Evolutionary conservation across 805 yeast species (phyloP).

Genomic region (Metschnikowia noctiluminum): DNA sequence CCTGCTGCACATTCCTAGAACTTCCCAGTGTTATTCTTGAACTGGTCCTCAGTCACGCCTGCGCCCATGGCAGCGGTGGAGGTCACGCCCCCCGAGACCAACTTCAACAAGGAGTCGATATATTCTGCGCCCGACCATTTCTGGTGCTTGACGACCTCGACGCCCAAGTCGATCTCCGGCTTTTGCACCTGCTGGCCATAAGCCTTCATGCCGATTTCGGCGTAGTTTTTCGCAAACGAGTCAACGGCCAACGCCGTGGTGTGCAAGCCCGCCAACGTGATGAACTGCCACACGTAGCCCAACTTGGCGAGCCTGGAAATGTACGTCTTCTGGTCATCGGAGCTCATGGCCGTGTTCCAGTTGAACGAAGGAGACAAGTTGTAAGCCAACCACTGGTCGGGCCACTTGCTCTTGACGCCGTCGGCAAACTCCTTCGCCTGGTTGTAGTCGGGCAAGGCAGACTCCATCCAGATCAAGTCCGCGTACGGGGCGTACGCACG

Average conservation of each 20-base stretch:
- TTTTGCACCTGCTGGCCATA: slow-evolving; percentile 86
- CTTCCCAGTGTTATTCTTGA: slow-evolving; percentile 44
- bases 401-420: slow-evolving; percentile 77
- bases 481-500: slow-evolving; percentile 93
- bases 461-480: slow-evolving; percentile 97
- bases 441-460: slow-evolving; percentile 86
- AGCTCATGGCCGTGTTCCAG: slow-evolving; percentile 93
- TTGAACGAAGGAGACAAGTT: slow-evolving; percentile 96
- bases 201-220: slow-evolving; percentile 89
- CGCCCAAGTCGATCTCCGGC: slow-evolving; percentile 82
- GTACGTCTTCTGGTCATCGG: slow-evolving; percentile 85
- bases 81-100: slow-evolving; percentile 91
- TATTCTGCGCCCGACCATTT: slow-evolving; percentile 99
- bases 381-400: slow-evolving; percentile 94
- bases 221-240: slow-evolving; percentile 73
- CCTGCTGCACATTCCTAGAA: slow-evolving; percentile 14
- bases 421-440: slow-evolving; percentile 95
- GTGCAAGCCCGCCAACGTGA: slow-evolving; percentile 95
- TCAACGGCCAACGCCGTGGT: slow-evolving; percentile 92
- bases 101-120: slow-evolving; percentile 83
- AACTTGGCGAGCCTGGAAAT: slow-evolving; percentile 80
- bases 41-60: slow-evolving; percentile 97
- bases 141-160: slow-evolving; percentile 96
- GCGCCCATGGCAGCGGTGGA: slow-evolving; percentile 98
- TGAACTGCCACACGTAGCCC: slow-evolving; percentile 97